These are phyloP conservation scores for Rutstroemia sydowiana DNA, from an alignment of 2,329 filamentous ascomycete genomes.

Conservation along the genomic window DNA sequence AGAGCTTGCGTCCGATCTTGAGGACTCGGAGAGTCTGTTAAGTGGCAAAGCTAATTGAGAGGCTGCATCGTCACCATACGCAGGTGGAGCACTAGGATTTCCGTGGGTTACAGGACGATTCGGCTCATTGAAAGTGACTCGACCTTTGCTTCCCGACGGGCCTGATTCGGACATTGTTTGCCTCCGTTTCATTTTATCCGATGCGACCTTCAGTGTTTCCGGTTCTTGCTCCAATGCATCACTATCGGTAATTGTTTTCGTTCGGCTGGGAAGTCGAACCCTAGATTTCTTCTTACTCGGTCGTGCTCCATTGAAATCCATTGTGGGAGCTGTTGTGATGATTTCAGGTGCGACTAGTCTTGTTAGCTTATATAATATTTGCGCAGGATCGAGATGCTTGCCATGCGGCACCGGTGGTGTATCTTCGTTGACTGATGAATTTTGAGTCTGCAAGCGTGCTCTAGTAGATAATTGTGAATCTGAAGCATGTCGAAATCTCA, in stretches of 20 bases:
- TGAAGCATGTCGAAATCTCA: slow-evolving; percentile 86
- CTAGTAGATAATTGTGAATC: slow-evolving; percentile 78
- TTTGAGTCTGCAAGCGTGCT: slow-evolving; percentile 58
- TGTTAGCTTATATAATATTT: slow-evolving; percentile 6
- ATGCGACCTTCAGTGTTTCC: slow-evolving; percentile 14
- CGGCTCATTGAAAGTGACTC: slow-evolving; percentile 57
- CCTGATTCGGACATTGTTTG: slow-evolving; percentile 32
- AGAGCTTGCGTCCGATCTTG: slow-evolving; percentile 78
- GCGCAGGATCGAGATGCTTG: slow-evolving; percentile 33
- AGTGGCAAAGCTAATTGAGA: slow-evolving; percentile 57
- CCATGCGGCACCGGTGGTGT: slow-evolving; percentile 50
- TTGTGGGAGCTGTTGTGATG: slow-evolving; percentile 85
- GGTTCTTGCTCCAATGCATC: slow-evolving; percentile 5
- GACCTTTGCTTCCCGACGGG: slow-evolving; percentile 31
- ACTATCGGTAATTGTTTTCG: slow-evolving; percentile 27
- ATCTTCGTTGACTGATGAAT: slow-evolving; percentile 33
- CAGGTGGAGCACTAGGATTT: slow-evolving; percentile 39
- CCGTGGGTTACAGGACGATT: slow-evolving; percentile 39
- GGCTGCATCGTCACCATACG: slow-evolving; percentile 54
- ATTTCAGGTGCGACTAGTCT: slow-evolving; percentile 55
- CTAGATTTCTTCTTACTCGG: slow-evolving; percentile 48
- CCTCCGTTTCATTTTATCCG: slow-evolving; percentile 36
- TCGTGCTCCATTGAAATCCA: slow-evolving; percentile 45
- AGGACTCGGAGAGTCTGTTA: slow-evolving; percentile 74
- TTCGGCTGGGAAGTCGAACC: slow-evolving; percentile 45